Evolutionary conservation across 352 stramenopile species (phyloP).

Genomic region (Globisporangium barbulae): DNA sequence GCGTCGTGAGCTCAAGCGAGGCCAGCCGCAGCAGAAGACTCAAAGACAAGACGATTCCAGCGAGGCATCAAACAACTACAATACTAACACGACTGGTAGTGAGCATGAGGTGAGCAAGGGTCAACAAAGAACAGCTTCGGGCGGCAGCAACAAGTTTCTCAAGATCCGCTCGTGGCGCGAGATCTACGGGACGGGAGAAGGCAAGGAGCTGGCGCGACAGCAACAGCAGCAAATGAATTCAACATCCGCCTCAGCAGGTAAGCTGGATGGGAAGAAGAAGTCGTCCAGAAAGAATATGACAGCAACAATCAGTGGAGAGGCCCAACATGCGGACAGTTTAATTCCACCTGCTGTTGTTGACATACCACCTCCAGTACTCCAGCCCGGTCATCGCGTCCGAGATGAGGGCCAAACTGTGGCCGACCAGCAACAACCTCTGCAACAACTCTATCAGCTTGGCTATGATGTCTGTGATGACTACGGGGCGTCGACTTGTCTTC

Average conservation of each 20-base stretch:
- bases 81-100: neutral
- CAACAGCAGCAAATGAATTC: slow-evolving; percentile 13
- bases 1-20: slow-evolving; percentile 15
- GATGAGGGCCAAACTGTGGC: neutral
- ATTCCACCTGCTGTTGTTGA: neutral
- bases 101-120: neutral
- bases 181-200: slow-evolving; percentile 58
- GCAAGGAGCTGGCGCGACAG: slow-evolving; percentile 43
- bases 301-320: slow-evolving; percentile 1
- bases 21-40: slow-evolving; percentile 15
- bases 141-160: slow-evolving; percentile 37
- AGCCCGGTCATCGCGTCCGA: too few species aligned
- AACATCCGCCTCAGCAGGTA: slow-evolving; percentile 12
- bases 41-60: slow-evolving; percentile 15
- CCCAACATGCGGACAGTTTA: neutral
- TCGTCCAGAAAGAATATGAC: slow-evolving; percentile 14
- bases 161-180: slow-evolving; percentile 63
- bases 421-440: neutral
- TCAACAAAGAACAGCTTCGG: slow-evolving; percentile 19
- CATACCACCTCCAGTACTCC: neutral
- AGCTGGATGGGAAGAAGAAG: slow-evolving; percentile 16
- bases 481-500: neutral
- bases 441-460: neutral
- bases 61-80: slow-evolving; percentile 18
- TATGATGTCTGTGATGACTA: neutral